Evolutionary conservation across 2,329 filamentous ascomycete genomes (phyloP).

Genomic region (Lachnellula subtilissima): DNA sequence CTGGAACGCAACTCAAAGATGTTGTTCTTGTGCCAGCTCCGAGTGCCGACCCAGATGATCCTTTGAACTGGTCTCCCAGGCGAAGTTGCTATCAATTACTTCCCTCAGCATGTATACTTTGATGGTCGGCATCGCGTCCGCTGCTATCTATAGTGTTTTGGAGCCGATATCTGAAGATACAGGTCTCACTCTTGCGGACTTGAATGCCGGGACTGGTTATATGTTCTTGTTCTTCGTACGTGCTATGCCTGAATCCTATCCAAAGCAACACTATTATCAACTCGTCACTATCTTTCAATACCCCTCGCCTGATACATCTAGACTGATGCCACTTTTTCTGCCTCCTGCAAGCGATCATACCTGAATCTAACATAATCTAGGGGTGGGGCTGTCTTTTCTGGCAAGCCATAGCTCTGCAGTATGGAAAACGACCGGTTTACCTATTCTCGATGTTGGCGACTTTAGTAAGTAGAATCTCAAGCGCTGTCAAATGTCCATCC

Average conservation of each 20-base stretch:
- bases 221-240: slow-evolving; percentile 41
- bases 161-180: slow-evolving; percentile 43
- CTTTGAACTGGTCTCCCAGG: slow-evolving; percentile 34
- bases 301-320: too few relatives aligned
- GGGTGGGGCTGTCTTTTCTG: slow-evolving; percentile 48
- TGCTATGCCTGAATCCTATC: too few relatives aligned
- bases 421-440: slow-evolving; percentile 35
- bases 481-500: neutral
- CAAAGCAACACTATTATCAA: too few relatives aligned
- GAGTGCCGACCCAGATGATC: slow-evolving; percentile 35
- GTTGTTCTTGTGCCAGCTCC: slow-evolving; percentile 32
- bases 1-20: slow-evolving; percentile 23
- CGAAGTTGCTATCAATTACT: slow-evolving; percentile 30
- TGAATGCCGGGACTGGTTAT: slow-evolving; percentile 46
- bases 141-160: slow-evolving; percentile 47
- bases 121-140: slow-evolving; percentile 43
- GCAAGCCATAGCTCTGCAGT: slow-evolving; percentile 48
- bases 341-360: neutral
- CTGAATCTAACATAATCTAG: neutral
- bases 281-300: too few relatives aligned
- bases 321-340: too few relatives aligned
- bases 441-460: slow-evolving; percentile 30
- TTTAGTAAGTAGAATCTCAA: neutral
- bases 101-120: slow-evolving; percentile 40
- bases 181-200: slow-evolving; percentile 38